Evolutionary conservation across 2,329 filamentous ascomycete species (phyloP).

Genomic region (Phaeoacremonium minimum): DNA sequence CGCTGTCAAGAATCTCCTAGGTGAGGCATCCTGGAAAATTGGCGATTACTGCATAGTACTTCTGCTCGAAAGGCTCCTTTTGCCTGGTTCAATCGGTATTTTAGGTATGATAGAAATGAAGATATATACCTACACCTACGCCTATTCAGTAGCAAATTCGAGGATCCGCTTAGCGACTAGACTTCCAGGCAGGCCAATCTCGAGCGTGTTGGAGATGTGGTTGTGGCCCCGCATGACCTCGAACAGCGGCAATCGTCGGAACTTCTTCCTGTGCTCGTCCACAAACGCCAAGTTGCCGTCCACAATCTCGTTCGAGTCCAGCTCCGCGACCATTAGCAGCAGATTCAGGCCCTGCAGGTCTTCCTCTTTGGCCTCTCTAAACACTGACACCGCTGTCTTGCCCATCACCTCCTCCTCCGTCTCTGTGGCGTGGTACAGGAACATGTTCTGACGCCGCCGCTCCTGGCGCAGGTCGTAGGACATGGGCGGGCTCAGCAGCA

Average conservation of each 20-base stretch:
- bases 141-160: conserved; percentile 1
- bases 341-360: conserved; percentile 4
- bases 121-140: background rate
- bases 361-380: background rate
- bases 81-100: no score
- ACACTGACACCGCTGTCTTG: background rate
- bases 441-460: background rate
- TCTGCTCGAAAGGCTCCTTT: no score
- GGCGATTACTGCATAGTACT: no score
- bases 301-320: conserved; percentile 12
- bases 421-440: background rate
- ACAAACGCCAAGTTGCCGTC: conserved; percentile 12
- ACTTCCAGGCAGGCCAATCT: conserved; percentile 8
- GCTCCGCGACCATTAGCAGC: conserved; percentile 9
- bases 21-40: no score
- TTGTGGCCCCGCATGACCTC: conserved; percentile 15
- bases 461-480: conserved; percentile 3
- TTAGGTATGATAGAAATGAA: no score
- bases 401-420: background rate
- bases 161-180: conserved; percentile 1
- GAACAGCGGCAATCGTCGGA: conserved; percentile 9
- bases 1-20: no score
- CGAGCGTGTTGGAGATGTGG: conserved; percentile 12
- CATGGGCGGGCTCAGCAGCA: conserved; percentile 11
- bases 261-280: conserved; percentile 9